Evolutionary conservation across 2,329 filamentous ascomycete species (phyloP).

Genomic region (Fusarium mexicanum): DNA sequence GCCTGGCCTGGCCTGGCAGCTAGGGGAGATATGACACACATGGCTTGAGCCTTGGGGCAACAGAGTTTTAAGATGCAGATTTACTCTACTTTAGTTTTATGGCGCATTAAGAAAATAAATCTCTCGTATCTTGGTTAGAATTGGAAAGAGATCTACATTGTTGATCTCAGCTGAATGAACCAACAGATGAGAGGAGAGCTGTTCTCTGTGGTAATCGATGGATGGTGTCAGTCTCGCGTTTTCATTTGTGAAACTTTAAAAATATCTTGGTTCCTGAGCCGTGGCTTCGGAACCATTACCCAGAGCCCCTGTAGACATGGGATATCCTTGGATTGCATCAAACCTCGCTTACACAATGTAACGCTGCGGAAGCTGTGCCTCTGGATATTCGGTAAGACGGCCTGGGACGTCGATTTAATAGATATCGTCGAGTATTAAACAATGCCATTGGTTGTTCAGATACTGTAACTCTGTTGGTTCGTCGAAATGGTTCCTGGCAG

Average conservation of each 20-base stretch:
- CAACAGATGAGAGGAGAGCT: not conserved
- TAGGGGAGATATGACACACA: slow-evolving; percentile 4
- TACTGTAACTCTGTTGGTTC: not conserved
- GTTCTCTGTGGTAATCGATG: not conserved
- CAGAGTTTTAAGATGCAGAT: not conserved
- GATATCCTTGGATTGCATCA: not conserved
- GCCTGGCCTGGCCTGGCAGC: too few species aligned
- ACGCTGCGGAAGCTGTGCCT: not conserved
- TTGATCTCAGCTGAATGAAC: not conserved
- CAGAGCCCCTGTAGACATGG: not conserved
- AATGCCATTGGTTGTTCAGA: not conserved
- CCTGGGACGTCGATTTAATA: not conserved
- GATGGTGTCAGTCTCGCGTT: not conserved
- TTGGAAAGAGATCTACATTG: not conserved
- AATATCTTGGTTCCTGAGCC: slow-evolving; percentile 5
- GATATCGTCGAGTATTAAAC: not conserved
- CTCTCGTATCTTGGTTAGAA: not conserved
- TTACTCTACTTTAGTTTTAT: not conserved
- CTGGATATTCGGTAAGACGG: not conserved
- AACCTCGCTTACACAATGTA: not conserved
- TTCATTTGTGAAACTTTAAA: not conserved
- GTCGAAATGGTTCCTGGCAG: not conserved
- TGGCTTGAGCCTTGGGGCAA: not conserved
- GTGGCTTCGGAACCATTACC: not conserved
- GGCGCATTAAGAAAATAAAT: not conserved